A percentile compares a stretch with the other conserved stretches of the same genome.
Evolutionary conservation across 2,329 filamentous ascomycete genomes (phyloP).

Genomic region (Neofusicoccum sp.): DNA sequence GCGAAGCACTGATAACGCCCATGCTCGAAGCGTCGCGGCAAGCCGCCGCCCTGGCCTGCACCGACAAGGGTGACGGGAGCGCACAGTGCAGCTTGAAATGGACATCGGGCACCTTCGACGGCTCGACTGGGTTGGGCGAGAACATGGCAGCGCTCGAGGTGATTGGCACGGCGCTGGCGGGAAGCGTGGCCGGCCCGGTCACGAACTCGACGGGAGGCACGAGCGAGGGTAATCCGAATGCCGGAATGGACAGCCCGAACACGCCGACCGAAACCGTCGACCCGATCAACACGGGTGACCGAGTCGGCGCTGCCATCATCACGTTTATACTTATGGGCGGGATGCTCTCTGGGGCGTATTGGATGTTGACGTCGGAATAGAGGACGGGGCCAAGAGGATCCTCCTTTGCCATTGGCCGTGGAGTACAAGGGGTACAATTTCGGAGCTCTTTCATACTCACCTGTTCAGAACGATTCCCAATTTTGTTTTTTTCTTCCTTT

Average conservation of each 20-base stretch:
- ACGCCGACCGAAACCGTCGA: constrained; percentile 21
- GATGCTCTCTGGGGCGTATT: constrained; percentile 21
- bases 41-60: constrained; percentile 63
- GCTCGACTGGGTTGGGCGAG: constrained; percentile 48
- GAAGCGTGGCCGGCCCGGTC: constrained; percentile 35
- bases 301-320: constrained; percentile 38
- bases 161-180: constrained; percentile 47
- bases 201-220: constrained; percentile 53
- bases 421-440: too few species aligned
- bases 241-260: constrained; percentile 22
- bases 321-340: constrained; percentile 7
- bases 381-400: neutral
- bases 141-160: constrained; percentile 53
- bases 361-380: constrained; percentile 18
- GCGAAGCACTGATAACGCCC: constrained; percentile 54
- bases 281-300: constrained; percentile 37
- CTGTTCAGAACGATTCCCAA: neutral
- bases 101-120: constrained; percentile 54
- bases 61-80: constrained; percentile 49
- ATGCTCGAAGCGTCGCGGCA: constrained; percentile 55
- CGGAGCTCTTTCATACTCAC: neutral
- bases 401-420: neutral
- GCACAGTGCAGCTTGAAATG: constrained; percentile 64
- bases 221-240: constrained; percentile 43
- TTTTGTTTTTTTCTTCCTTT: neutral